Evolutionary conservation across 768 basidiomycete species (phyloP).

Genomic region (Phaeolepiota aurea): DNA sequence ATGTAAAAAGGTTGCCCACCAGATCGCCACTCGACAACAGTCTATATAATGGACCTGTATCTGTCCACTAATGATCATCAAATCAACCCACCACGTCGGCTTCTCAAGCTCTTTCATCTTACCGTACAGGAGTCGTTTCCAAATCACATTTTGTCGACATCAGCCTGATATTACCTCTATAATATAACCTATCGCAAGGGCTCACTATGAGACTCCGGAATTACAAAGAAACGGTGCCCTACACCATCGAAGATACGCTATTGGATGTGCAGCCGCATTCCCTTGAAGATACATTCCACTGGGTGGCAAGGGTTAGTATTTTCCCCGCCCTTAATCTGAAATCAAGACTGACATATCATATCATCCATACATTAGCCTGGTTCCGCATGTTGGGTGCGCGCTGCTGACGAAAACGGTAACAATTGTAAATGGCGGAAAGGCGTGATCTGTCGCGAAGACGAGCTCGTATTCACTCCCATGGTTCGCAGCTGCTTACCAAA

Average conservation of each 20-base stretch:
- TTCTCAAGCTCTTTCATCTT: too few relatives aligned
- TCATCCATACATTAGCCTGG: constrained; percentile 8
- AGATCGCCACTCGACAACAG: too few relatives aligned
- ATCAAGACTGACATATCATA: too few relatives aligned
- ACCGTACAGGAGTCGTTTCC: too few relatives aligned
- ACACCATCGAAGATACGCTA: constrained; percentile 13
- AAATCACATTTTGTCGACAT: too few relatives aligned
- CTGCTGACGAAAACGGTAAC: constrained; percentile 6
- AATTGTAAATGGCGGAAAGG: constrained; percentile 8
- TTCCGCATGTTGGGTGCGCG: constrained; percentile 9
- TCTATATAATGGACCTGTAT: too few relatives aligned
- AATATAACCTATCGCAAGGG: too few relatives aligned
- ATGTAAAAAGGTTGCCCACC: too few relatives aligned
- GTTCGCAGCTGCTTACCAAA: neutral
- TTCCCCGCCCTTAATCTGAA: neutral
- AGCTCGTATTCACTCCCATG: neutral
- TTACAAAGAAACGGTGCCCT: constrained; percentile 13
- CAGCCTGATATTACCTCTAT: too few relatives aligned
- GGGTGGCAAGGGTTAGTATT: constrained; percentile 9
- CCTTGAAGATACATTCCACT: constrained; percentile 13
- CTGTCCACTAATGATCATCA: too few relatives aligned
- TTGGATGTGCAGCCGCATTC: constrained; percentile 14
- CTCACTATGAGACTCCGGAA: constrained; percentile 14
- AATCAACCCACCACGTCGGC: too few relatives aligned
- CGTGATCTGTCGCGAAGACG: constrained; percentile 5